Evolutionary conservation across 805 yeast genomes (phyloP).

Genomic region (Saccharomyces mikatae): DNA sequence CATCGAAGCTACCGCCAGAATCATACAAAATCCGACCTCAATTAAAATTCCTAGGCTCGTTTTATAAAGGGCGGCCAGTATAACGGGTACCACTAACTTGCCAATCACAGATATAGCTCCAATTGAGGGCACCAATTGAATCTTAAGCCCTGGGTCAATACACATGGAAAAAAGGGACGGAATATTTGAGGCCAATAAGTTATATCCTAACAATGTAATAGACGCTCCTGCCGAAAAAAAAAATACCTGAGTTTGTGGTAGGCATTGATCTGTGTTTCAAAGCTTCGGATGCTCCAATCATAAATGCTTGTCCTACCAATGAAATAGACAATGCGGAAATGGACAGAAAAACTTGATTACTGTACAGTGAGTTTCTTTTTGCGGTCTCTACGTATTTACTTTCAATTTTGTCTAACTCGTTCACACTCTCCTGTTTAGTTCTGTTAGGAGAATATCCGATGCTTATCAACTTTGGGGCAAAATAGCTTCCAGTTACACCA

Average conservation of each 20-base stretch:
- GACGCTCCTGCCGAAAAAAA: slow-evolving; percentile 4
- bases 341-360: slow-evolving; percentile 1
- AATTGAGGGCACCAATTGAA: slow-evolving; percentile 3
- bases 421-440: neutral
- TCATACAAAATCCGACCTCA: slow-evolving; percentile 6
- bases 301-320: slow-evolving; percentile 4
- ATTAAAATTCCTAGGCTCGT: slow-evolving; percentile 2
- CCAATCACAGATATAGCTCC: slow-evolving; percentile 6
- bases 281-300: slow-evolving; percentile 5
- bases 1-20: slow-evolving; percentile 2
- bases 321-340: slow-evolving; percentile 3
- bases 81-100: slow-evolving; percentile 4
- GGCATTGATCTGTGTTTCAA: neutral
- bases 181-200: slow-evolving; percentile 4
- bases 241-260: slow-evolving; percentile 4
- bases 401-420: slow-evolving; percentile 1
- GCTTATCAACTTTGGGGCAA: slow-evolving; percentile 3
- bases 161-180: slow-evolving; percentile 5
- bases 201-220: slow-evolving; percentile 4
- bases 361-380: neutral
- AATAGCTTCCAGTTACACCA: slow-evolving; percentile 6
- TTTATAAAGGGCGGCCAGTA: slow-evolving; percentile 4
- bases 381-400: neutral
- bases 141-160: slow-evolving; percentile 3
- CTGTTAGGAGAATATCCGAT: neutral